phyloP scores from a whole-genome alignment of 1,284 basidiomycete genomes.

The Fomitopsis palustris region DNA sequence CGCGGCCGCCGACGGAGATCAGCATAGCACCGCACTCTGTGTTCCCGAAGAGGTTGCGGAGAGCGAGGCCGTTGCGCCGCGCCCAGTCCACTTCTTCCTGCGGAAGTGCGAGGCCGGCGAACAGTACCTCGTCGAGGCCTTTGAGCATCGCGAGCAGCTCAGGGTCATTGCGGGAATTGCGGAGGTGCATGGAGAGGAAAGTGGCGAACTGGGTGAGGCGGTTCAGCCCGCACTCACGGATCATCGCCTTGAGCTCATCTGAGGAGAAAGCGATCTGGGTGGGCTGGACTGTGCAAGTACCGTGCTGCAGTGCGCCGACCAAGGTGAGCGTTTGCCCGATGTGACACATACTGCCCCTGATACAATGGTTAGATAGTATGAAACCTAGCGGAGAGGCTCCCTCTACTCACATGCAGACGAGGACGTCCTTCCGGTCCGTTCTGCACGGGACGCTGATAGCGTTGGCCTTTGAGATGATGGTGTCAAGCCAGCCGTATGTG shows the following conservation, averaged over 20 bases:
- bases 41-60: slow-evolving; percentile 72
- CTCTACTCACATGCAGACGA: slow-evolving; percentile 28
- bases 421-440: slow-evolving; percentile 52
- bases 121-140: slow-evolving; percentile 27
- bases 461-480: slow-evolving; percentile 23
- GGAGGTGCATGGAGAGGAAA: slow-evolving; percentile 61
- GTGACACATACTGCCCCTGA: slow-evolving; percentile 30
- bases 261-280: slow-evolving; percentile 27
- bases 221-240: slow-evolving; percentile 53
- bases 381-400: slow-evolving; percentile 1
- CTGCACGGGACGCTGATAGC: slow-evolving; percentile 18
- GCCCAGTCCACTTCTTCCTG: slow-evolving; percentile 52
- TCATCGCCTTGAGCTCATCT: slow-evolving; percentile 26
- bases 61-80: slow-evolving; percentile 48
- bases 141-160: slow-evolving; percentile 54
- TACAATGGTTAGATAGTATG: not conserved
- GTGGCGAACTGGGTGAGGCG: slow-evolving; percentile 69
- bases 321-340: slow-evolving; percentile 31
- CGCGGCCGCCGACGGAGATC: slow-evolving; percentile 47
- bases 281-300: slow-evolving; percentile 30
- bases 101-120: slow-evolving; percentile 25
- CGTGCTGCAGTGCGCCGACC: slow-evolving; percentile 28
- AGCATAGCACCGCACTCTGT: slow-evolving; percentile 72
- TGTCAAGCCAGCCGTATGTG: slow-evolving; percentile 25
- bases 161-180: slow-evolving; percentile 52